phyloP scores from a whole-genome alignment of 805 yeast species.

The Scheffersomyces stipitis region DNA sequence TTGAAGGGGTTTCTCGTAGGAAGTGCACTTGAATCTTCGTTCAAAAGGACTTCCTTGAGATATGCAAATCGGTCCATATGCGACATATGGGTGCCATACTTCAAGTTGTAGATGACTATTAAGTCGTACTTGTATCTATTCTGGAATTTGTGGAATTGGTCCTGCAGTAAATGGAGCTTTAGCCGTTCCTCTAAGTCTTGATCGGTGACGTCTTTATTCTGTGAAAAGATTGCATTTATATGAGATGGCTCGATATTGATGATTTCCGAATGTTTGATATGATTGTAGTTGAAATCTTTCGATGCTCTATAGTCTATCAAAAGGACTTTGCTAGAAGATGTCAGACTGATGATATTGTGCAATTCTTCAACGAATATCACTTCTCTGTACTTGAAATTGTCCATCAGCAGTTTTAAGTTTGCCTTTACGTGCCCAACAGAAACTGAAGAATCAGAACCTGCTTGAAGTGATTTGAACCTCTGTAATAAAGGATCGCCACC shows the following conservation, averaged over 20 bases:
- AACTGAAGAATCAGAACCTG: neutral
- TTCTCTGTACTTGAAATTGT: conserved; percentile 4
- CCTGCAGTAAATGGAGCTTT: conserved; percentile 52
- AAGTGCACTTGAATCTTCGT: conserved; percentile 34
- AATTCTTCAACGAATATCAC: conserved; percentile 17
- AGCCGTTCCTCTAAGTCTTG: conserved; percentile 66
- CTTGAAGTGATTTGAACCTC: conserved; percentile 22
- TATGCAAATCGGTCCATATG: conserved; percentile 30
- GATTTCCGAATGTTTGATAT: conserved; percentile 57
- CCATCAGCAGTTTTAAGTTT: neutral
- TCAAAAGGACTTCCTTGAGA: conserved; percentile 36
- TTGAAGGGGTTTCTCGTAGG: conserved; percentile 57
- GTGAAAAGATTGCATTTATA: conserved; percentile 14
- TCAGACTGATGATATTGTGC: conserved; percentile 6
- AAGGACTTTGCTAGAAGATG: conserved; percentile 33
- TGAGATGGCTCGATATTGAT: conserved; percentile 71
- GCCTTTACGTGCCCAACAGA: neutral
- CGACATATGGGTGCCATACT: conserved; percentile 28
- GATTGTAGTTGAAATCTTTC: conserved; percentile 58
- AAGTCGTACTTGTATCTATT: conserved; percentile 56
- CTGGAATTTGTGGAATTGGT: conserved; percentile 55
- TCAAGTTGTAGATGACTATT: conserved; percentile 63
- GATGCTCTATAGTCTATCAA: conserved; percentile 71
- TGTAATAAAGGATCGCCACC: conserved; percentile 22
- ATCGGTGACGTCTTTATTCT: conserved; percentile 44